Evolutionary conservation across 768 basidiomycete species (phyloP), one percentile per base, ranked within the genome.

Genomic region (Tulasnella sp.): DNA sequence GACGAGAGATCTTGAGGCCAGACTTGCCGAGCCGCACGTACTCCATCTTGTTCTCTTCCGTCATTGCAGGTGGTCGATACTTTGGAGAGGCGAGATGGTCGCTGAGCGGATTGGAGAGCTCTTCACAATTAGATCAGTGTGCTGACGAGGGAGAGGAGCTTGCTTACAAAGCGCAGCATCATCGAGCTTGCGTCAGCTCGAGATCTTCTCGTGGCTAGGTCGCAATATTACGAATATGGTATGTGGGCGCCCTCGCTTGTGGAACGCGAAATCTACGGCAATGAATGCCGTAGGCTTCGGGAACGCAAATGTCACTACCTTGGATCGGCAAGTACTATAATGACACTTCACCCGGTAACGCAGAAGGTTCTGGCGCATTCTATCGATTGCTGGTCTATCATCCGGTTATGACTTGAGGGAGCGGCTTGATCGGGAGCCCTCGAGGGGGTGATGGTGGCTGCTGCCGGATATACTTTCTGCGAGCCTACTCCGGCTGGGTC

Each of bases 11-110:
- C 51, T 74, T 74, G 5, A 74, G 74, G 23, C 74, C 74, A 26
- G 74, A 74, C 44, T 55, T 74, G 23, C 74, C 74, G 37, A 74
- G 44, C n/a, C 74, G 74, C 26, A 74, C 74, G 51, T 74, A 74
- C 15, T 46, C 35, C 74, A 74, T 74, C 35, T 74, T 57, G 46
- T 55, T 74, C 20, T 42, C 71, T 26, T 26, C 32, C 29, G 61
- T 32, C 61, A 67, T 67, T 15, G 61, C 29, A 51, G 51, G 11
- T 51, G 20, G 51, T 13, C 61, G 26, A 32, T 48, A 5, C 23
- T 20, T 9, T 51, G 6, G 51, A 23, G 51, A n/a, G 51, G n/a
- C 23, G 5, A 44, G 44, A 44, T 16, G 44, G 51, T 51, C n/a
- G 51, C 5, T n/a, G 23, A 51, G 51, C 1, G 44, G 44, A 44